Evolutionary conservation across 176 grass and related monocot species (phyloP), one percentile per base, ranked within the genome.

Genomic region (Rhynchospora pubera): DNA sequence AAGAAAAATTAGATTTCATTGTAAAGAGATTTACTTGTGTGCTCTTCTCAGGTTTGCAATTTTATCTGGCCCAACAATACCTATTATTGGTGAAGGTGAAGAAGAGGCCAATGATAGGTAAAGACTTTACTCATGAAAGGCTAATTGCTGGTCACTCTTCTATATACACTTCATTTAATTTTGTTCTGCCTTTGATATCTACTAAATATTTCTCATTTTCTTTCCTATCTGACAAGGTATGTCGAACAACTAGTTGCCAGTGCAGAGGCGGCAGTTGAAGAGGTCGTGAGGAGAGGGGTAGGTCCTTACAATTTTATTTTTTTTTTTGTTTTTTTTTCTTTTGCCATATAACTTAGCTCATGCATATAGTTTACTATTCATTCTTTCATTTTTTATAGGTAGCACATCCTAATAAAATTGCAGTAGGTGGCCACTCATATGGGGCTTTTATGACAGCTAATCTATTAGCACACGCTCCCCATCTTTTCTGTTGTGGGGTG

Each of bases 391-490:
- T n/a, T 92, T 69, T 83, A 74, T 87, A 99, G 96, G 96, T 99
- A 76, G 92, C 91, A 47, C 88, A 95, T 73, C 90, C 91, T 78
- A 86, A 86, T 93, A 93, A 95, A 88, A 90, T 99, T 83, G 96
- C 96, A 88, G 71, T 99, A 91, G 92, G 96, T 57, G 96, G 96
- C 80, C 96, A 99, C 90, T 99, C 96, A 28, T 99, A 99, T 83
- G 96, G 96, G 79, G 92, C 96, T 86, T 99, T 99, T 89, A 99
- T 99, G 96, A 93, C 96, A 3, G 96, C 96, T 65, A 99, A 99
- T 89, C 90, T 99, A 42, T 90, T 99, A 91, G 96, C 96, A 84
- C 96, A 99, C 55, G 96, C 96, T 88, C 82, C 96, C n/a, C 96
- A 95, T 87, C 89, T 99, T 82, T 99, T 99, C 67, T 91, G 87